Evolutionary conservation across 257 asterid species (phyloP).

Genomic region (Nicotiana undulata): DNA sequence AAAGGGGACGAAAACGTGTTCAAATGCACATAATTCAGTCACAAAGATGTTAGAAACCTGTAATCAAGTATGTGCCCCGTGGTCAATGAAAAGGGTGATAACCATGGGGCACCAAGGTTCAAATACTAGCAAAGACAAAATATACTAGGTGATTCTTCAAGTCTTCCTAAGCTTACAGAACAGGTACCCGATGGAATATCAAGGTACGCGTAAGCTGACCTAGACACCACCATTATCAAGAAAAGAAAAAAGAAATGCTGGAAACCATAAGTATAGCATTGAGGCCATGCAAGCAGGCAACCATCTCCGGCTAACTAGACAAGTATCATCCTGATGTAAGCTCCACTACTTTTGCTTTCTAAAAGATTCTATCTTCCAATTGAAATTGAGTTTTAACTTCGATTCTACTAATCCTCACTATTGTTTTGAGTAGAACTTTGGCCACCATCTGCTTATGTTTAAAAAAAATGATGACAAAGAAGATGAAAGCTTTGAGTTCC

Average conservation of each 20-base stretch:
- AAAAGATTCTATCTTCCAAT: neutral
- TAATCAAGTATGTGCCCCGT: neutral
- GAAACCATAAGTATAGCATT: neutral
- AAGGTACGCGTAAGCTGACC: neutral
- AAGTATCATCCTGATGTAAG: neutral
- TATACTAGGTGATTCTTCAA: neutral
- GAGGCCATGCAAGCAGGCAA: neutral
- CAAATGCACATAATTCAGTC: neutral
- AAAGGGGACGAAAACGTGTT: neutral
- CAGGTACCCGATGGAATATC: neutral
- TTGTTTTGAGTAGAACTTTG: neutral
- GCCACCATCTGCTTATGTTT: neutral
- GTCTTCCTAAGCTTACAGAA: neutral
- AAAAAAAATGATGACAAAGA: neutral
- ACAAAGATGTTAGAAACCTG: neutral
- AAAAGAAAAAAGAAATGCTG: neutral
- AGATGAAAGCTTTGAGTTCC: neutral
- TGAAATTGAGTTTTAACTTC: neutral
- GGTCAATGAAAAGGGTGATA: neutral
- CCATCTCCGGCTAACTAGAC: neutral
- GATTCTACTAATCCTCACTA: neutral
- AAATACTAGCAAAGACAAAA: neutral
- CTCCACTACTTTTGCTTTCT: neutral
- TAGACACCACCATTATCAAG: neutral
- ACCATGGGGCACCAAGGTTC: neutral